These are phyloP conservation scores for Claviceps spartinae DNA, from an alignment of 2,329 filamentous ascomycete species.

Conservation along the genomic window DNA sequence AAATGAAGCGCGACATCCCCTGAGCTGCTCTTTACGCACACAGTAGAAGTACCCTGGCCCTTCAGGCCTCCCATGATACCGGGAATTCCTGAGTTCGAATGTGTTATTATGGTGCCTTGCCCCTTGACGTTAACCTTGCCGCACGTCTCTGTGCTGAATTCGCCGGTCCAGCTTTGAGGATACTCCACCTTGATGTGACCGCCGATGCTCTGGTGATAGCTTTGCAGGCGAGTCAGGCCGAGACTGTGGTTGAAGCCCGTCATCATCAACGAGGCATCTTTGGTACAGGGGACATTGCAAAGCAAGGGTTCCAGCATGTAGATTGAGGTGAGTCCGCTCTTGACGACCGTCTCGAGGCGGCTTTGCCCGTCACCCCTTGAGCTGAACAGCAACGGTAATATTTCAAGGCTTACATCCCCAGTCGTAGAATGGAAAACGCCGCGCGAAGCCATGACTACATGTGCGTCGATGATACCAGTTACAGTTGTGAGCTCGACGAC, in stretches of 20 bases:
- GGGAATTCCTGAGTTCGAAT: neutral
- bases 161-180: neutral
- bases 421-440: constrained; percentile 26
- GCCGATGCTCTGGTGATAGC: neutral
- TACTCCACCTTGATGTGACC: neutral
- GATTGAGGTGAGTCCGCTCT: constrained; percentile 28
- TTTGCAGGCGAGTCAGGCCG: neutral
- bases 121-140: neutral
- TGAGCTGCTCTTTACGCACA: neutral
- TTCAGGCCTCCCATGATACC: neutral
- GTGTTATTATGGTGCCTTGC: neutral
- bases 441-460: constrained; percentile 25
- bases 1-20: neutral
- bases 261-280: too few relatives aligned
- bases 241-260: too few relatives aligned
- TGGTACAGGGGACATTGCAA: too few relatives aligned
- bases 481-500: neutral
- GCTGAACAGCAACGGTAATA: constrained; percentile 29
- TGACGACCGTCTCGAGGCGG: constrained; percentile 27
- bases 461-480: constrained; percentile 10
- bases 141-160: neutral
- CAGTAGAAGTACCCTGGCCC: neutral
- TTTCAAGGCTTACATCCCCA: constrained; percentile 24
- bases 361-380: constrained; percentile 11
- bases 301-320: too few relatives aligned